Evolutionary conservation across 2,329 filamentous ascomycete species (phyloP).

Genomic region (Ophiostoma ulmi): DNA sequence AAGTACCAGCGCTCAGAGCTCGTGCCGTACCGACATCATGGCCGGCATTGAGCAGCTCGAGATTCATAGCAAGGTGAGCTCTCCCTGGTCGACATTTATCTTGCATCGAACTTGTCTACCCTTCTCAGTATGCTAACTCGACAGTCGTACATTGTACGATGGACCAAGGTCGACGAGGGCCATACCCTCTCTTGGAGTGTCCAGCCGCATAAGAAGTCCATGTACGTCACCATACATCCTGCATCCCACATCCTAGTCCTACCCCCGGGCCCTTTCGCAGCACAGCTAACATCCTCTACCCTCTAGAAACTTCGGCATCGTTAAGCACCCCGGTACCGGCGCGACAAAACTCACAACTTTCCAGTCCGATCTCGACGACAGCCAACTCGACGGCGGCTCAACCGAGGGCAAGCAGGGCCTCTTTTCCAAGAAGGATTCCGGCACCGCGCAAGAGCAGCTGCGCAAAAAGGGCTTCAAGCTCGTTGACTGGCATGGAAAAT

Average conservation of each 20-base stretch:
- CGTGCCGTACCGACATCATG: constrained; percentile 48
- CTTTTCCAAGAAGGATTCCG: constrained; percentile 53
- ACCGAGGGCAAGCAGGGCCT: constrained; percentile 43
- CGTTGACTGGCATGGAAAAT: constrained; percentile 86
- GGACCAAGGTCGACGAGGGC: constrained; percentile 85
- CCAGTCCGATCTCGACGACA: constrained; percentile 42
- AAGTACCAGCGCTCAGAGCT: not conserved
- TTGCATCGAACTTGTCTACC: not conserved
- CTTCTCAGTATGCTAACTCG: constrained; percentile 26
- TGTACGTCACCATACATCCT: constrained; percentile 47
- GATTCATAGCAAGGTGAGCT: constrained; percentile 86
- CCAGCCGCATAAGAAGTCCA: constrained; percentile 95
- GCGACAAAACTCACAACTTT: constrained; percentile 45
- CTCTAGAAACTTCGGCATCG: constrained; percentile 82
- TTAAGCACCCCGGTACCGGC: constrained; percentile 85
- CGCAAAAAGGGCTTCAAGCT: constrained; percentile 63
- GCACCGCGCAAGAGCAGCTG: constrained; percentile 58
- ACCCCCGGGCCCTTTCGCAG: not conserved
- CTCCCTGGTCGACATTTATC: not conserved
- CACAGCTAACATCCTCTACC: constrained; percentile 5
- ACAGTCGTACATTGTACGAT: constrained; percentile 95
- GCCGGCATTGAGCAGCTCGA: constrained; percentile 94
- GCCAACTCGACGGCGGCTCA: constrained; percentile 39
- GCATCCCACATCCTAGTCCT: not conserved
- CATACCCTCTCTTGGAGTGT: constrained; percentile 97